These are phyloP conservation scores for Colletotrichum australisinense DNA, from an alignment of 2,329 filamentous ascomycete genomes.

Conservation along the genomic window DNA sequence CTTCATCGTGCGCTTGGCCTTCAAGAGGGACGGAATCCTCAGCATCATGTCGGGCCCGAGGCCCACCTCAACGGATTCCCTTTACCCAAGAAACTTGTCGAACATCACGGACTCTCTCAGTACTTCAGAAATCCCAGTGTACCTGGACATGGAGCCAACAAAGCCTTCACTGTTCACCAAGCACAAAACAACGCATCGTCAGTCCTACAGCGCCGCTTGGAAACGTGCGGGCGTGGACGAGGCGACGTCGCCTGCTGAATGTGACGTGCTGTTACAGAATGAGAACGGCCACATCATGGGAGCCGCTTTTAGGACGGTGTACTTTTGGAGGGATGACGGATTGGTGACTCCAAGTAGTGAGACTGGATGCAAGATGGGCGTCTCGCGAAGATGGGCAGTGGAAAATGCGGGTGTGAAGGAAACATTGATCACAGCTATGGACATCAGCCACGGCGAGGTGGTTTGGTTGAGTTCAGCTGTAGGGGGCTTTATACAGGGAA, in stretches of 20 bases:
- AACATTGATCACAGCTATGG: neutral
- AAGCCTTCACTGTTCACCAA: neutral
- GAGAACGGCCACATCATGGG: neutral
- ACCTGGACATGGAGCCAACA: neutral
- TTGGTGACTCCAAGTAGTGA: neutral
- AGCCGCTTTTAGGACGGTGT: neutral
- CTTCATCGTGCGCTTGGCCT: conserved; percentile 11
- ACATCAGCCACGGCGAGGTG: neutral
- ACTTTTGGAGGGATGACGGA: neutral
- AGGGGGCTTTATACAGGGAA: neutral
- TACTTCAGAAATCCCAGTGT: neutral
- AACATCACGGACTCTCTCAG: neutral
- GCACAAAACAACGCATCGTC: neutral
- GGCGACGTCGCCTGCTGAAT: neutral
- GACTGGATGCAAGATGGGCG: conserved; percentile 3
- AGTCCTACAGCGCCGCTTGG: neutral
- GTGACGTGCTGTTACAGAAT: neutral
- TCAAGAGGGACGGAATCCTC: neutral
- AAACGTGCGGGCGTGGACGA: neutral
- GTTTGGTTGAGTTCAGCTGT: conserved; percentile 1
- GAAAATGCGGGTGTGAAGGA: neutral
- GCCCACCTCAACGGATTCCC: neutral
- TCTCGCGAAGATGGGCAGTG: neutral
- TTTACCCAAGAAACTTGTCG: neutral
- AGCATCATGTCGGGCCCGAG: conserved; percentile 5